A percentile compares a stretch with the other conserved stretches of the same genome.
phyloP scores from a whole-genome alignment of 2,329 filamentous ascomycete species.

The Monilinia aucupariae region DNA sequence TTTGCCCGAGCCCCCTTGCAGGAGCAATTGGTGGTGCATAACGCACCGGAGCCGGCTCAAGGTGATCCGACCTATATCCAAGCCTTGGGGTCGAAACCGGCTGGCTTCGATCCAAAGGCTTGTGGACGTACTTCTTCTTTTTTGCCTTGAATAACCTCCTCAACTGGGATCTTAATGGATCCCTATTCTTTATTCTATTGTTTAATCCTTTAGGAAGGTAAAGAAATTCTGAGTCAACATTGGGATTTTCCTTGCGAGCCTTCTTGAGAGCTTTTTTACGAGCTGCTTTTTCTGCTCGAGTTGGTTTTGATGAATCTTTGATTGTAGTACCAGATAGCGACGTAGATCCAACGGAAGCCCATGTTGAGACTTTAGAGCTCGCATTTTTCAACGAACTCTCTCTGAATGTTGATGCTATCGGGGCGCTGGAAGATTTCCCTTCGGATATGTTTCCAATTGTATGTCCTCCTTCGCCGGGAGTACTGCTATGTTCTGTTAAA shows the following conservation, averaged over 20 bases:
- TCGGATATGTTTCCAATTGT: background rate
- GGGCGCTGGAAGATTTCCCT: background rate
- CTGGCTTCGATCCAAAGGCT: background rate
- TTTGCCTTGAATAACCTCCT: background rate
- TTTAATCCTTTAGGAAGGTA: slow-evolving; percentile 5
- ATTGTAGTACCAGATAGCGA: background rate
- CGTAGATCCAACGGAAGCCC: background rate
- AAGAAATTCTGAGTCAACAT: background rate
- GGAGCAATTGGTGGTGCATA: background rate
- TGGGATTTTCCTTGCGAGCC: background rate
- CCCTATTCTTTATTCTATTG: slow-evolving; percentile 3
- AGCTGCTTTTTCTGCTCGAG: background rate
- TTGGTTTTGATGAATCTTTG: background rate
- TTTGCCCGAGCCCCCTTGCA: background rate
- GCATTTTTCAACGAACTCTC: background rate
- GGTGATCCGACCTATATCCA: background rate
- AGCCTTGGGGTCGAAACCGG: background rate
- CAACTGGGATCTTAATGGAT: background rate
- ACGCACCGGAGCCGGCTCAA: background rate
- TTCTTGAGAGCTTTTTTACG: background rate
- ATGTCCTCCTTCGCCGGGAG: background rate
- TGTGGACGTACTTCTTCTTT: background rate
- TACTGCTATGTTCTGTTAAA: too few species aligned
- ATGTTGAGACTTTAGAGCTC: background rate
- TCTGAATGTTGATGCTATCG: background rate